Conservation (phyloP, 352 stramenopile species). For the Pythium periplocum region DNA sequence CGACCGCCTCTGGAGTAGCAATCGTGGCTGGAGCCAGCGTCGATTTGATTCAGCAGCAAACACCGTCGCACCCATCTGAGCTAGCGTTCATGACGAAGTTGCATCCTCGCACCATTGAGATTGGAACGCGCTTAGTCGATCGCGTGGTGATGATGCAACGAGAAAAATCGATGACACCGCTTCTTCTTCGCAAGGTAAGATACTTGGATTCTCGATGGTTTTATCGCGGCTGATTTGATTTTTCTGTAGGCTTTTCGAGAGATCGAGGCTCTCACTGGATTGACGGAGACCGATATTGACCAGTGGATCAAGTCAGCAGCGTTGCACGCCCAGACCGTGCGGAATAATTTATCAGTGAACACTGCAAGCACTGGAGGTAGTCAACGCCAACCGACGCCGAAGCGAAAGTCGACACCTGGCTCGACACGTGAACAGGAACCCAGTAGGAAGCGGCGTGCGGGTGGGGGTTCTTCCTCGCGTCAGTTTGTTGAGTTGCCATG, state of each 20-base stretch:
- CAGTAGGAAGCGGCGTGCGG: too few relatives aligned
- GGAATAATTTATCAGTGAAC: too few relatives aligned
- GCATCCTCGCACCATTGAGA: constrained; percentile 26
- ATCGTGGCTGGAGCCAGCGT: too few relatives aligned
- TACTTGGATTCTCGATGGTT: too few relatives aligned
- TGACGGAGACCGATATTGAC: constrained; percentile 56
- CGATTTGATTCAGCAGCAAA: too few relatives aligned
- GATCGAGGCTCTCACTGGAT: constrained; percentile 47
- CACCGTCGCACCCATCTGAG: constrained; percentile 29
- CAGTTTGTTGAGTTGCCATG: constrained; percentile 24
- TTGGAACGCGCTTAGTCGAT: constrained; percentile 46
- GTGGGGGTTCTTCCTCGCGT: too few relatives aligned
- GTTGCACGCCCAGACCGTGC: too few relatives aligned
- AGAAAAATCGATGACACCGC: constrained; percentile 40
- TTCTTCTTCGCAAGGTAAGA: constrained; percentile 39
- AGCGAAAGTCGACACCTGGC: too few relatives aligned
- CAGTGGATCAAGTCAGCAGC: constrained; percentile 43
- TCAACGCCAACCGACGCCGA: too few relatives aligned
- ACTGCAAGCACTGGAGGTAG: too few relatives aligned
- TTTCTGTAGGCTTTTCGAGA: constrained; percentile 34
- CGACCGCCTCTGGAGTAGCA: too few relatives aligned
- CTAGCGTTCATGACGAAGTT: constrained; percentile 45
- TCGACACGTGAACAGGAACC: too few relatives aligned
- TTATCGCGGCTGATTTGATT: constrained; percentile 2
- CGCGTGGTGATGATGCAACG: constrained; percentile 44